Conservation (phyloP, 345 rosid species). For the Abelmoschus esculentus region DNA sequence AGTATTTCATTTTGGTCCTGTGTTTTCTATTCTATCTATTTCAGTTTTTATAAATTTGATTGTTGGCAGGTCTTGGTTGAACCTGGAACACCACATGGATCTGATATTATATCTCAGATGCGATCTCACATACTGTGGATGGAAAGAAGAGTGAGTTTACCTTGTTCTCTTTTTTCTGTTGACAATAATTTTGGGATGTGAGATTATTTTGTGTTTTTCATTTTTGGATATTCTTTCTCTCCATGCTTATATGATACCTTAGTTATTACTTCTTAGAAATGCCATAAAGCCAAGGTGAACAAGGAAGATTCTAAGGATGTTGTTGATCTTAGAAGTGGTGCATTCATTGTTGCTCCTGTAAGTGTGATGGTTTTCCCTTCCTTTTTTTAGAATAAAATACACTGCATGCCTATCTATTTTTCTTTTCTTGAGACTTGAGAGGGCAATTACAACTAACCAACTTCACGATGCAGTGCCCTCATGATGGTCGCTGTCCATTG, state of each 20-base stretch:
- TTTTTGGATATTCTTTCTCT: not conserved
- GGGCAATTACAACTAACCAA: conserved; percentile 1
- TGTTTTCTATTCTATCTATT: not conserved
- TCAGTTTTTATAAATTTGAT: not conserved
- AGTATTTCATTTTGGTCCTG: not conserved
- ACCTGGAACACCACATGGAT: conserved; percentile 97
- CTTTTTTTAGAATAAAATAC: not conserved
- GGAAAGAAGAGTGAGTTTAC: conserved; percentile 69
- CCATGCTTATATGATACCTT: conserved; percentile 14
- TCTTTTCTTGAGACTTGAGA: conserved; percentile 12
- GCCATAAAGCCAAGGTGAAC: conserved; percentile 41
- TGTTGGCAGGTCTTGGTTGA: conserved; percentile 72
- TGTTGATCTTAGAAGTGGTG: conserved; percentile 59
- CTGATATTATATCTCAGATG: conserved; percentile 82
- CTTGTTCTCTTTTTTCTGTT: not conserved
- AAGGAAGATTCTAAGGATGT: conserved; percentile 41
- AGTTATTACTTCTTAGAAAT: conserved; percentile 42
- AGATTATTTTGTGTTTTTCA: not conserved
- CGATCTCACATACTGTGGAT: conserved; percentile 94
- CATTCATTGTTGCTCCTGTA: conserved; percentile 84
- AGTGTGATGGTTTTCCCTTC: conserved; percentile 26
- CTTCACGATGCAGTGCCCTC: conserved; percentile 64
- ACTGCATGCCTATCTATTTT: not conserved
- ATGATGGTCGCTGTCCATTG: conserved; percentile 84
- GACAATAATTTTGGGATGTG: not conserved